Evolutionary conservation across 257 asterid genomes (phyloP).

Genomic region (Echites panduratus): DNA sequence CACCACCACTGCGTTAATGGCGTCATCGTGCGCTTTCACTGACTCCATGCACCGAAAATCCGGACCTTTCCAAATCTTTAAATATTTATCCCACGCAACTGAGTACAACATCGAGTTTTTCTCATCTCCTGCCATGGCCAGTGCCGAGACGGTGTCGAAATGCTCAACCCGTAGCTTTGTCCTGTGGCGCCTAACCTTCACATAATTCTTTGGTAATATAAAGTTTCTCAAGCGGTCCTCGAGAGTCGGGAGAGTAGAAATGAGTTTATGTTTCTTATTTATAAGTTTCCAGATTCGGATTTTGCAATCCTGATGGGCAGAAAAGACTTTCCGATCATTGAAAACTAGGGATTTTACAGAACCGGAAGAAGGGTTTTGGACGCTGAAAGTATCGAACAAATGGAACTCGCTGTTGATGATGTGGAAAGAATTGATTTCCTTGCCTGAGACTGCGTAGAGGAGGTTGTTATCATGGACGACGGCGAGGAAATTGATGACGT

Average conservation of each 20-base stretch:
- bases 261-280: slow-evolving; percentile 40
- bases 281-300: slow-evolving; percentile 58
- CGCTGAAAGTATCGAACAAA: slow-evolving; percentile 37
- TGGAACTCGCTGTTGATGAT: slow-evolving; percentile 15
- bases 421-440: slow-evolving; percentile 45
- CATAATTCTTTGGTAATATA: slow-evolving; percentile 50
- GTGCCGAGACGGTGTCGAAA: slow-evolving; percentile 65
- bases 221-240: slow-evolving; percentile 42
- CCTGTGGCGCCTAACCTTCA: slow-evolving; percentile 55
- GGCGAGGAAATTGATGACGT: slow-evolving; percentile 38
- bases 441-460: slow-evolving; percentile 67
- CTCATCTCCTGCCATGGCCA: slow-evolving; percentile 23
- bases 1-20: slow-evolving; percentile 57
- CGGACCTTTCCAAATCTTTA: slow-evolving; percentile 52
- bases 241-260: slow-evolving; percentile 56
- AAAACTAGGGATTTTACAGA: slow-evolving; percentile 59
- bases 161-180: slow-evolving; percentile 69
- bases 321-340: slow-evolving; percentile 40
- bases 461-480: slow-evolving; percentile 37
- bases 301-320: slow-evolving; percentile 78
- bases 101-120: slow-evolving; percentile 24
- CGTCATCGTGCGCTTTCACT: slow-evolving; percentile 76
- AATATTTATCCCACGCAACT: slow-evolving; percentile 67
- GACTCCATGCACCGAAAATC: slow-evolving; percentile 46
- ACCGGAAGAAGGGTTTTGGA: slow-evolving; percentile 30